Conservation (phyloP, 371 early-diverging fungal genomes). For the Encephalitozoon intestinalis region DNA sequence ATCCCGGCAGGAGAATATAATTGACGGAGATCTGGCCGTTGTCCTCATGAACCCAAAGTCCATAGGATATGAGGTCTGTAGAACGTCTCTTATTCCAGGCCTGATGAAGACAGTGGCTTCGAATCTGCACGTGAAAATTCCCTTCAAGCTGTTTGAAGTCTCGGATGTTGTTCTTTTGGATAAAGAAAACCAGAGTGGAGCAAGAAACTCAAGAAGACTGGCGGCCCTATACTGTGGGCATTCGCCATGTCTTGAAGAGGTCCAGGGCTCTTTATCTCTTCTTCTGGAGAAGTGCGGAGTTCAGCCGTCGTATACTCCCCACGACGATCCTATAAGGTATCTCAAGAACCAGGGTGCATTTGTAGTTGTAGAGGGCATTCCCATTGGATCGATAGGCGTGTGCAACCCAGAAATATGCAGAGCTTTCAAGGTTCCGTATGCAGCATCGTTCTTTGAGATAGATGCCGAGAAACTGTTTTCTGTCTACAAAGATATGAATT, state of each 20-base stretch:
- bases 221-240: conserved; percentile 76
- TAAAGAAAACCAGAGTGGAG: conserved; percentile 46
- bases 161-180: conserved; percentile 81
- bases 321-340: conserved; percentile 22
- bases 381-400: conserved; percentile 43
- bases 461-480: conserved; percentile 42
- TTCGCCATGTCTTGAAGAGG: conserved; percentile 75
- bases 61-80: conserved; percentile 77
- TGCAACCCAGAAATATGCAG: conserved; percentile 25
- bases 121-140: conserved; percentile 80
- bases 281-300: conserved; percentile 35
- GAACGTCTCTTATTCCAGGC: conserved; percentile 83
- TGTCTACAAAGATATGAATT: not conserved
- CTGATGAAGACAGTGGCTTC: conserved; percentile 81
- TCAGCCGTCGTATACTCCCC: not conserved
- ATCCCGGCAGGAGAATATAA: conserved; percentile 55
- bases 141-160: conserved; percentile 89
- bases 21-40: conserved; percentile 20
- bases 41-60: conserved; percentile 81
- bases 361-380: not conserved
- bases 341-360: conserved; percentile 36
- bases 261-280: conserved; percentile 40
- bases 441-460: conserved; percentile 44
- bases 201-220: conserved; percentile 79
- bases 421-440: conserved; percentile 37